phyloP scores from a whole-genome alignment of 108 stramenopile genomes.

The Nitzschia sp. region DNA sequence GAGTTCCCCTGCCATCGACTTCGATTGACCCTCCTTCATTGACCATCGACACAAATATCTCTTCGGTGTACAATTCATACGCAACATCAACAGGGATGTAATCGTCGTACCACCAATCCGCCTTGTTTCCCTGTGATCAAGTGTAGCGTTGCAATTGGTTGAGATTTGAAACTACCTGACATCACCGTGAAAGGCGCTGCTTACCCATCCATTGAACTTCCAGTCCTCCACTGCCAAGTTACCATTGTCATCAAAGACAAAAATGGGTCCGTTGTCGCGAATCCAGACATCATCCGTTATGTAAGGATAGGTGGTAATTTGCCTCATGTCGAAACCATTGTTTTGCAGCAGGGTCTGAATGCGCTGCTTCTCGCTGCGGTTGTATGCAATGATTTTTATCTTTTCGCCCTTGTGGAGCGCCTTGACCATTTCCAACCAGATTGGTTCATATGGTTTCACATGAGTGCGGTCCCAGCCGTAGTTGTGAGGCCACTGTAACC shows the following conservation, averaged over 20 bases:
- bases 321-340: conserved; percentile 22
- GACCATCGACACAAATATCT: conserved; percentile 33
- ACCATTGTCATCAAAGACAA: conserved; percentile 24
- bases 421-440: conserved; percentile 41
- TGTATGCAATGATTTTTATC: conserved; percentile 46
- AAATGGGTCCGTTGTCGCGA: conserved; percentile 61
- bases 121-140: too few species aligned
- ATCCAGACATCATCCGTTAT: conserved; percentile 52
- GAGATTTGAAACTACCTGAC: too few species aligned
- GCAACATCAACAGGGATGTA: conserved; percentile 29
- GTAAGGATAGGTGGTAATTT: conserved; percentile 26
- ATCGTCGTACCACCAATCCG: too few species aligned
- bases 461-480: conserved; percentile 26
- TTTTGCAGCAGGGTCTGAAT: conserved; percentile 15
- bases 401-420: conserved; percentile 40
- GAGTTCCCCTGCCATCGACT: conserved; percentile 48
- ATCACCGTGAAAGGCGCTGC: neutral
- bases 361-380: conserved; percentile 14
- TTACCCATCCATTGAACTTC: conserved; percentile 51
- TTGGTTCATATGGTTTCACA: conserved; percentile 35
- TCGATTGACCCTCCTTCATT: conserved; percentile 52
- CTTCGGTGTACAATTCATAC: neutral
- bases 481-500: conserved; percentile 56
- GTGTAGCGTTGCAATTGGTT: too few species aligned
- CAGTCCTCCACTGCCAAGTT: conserved; percentile 27